Percentiles rank a stretch among this genome's conserved stretches.
Evolutionary conservation across 306 rosid species (phyloP).

Genomic region (Hippophae gyantsensis): DNA sequence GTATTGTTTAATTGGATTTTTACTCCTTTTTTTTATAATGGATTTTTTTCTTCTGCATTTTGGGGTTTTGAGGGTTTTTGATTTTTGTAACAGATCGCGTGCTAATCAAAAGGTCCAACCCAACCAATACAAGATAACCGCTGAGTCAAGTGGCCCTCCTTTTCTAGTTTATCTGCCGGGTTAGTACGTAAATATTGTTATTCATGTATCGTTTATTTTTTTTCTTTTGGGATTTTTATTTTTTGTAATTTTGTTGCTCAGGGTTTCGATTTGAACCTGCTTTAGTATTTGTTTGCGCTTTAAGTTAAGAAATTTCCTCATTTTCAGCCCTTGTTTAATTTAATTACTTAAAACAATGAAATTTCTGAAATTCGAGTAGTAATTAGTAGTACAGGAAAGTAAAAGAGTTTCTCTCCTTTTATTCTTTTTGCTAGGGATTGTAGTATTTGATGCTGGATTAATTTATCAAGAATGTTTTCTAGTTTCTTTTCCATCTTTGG

Average conservation of each 20-base stretch:
- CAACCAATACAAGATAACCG: neutral
- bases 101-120: neutral
- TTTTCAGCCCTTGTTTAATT: neutral
- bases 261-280: neutral
- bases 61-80: neutral
- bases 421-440: neutral
- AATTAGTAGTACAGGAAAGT: neutral
- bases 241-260: conserved; percentile 1
- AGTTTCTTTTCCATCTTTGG: no score
- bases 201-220: neutral
- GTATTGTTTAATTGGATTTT: no score
- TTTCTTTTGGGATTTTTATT: neutral
- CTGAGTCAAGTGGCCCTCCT: neutral
- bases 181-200: neutral
- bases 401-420: neutral
- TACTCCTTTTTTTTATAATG: no score
- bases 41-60: neutral
- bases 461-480: no score
- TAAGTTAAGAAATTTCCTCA: neutral
- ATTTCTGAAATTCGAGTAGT: neutral
- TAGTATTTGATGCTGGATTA: neutral
- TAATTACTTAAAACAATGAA: neutral
- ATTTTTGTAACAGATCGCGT: conserved; percentile 14
- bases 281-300: neutral
- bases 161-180: neutral